Base-by-base conservation (phyloP, 106 monocot species). In the Platanthera guangdongensis region DNA sequence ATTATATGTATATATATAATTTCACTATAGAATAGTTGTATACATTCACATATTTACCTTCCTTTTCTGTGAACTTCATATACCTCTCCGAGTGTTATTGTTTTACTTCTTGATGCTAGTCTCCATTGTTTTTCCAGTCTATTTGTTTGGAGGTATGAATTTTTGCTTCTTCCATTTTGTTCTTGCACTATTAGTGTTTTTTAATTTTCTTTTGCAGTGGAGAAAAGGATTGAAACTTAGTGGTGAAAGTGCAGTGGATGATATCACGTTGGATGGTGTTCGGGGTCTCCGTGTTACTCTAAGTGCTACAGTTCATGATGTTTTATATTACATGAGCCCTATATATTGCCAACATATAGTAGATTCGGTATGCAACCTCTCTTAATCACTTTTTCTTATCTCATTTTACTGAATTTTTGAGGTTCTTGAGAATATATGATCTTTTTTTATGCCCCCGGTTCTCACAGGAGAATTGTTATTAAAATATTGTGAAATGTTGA, bases 301-400 rank as follows among this genome's bases (percentile, higher is more conserved):
- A 65, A 79, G 97, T 83, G 94, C 97, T 13, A 99, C 97, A 32
- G 97, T 85, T 71, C 97, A 99, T 88, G 97, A 99, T 85, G 94
- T 99, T 81, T 75, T 99, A 18, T 94, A 94, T 88, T 99, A 99
- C 75, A 94, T 99, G 97, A 99, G 97, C 50, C 97, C 97, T 19
- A 94, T 91, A 49, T 89, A 94, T 75, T 99, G 94, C 80, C 97
- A 99, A 68, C 83, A 89, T 57, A 99, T 99, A 63, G 84, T 94
- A 76, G 84, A 99, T 71, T 99, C 97, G 88, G 97, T 99, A 93
- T 51, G 7, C 76, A 71, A 14, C 39, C 9, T 60, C 8, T 47
- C 47, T 16, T 32, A 65, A 9, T 5, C 4, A 65, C 32, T 10
- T 65, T 19, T 65, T 65, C 32, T 3, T 30, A 11, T 30, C 65